Conservation (phyloP, 1,284 basidiomycete species). For the Mycosarcoma maydis region DNA sequence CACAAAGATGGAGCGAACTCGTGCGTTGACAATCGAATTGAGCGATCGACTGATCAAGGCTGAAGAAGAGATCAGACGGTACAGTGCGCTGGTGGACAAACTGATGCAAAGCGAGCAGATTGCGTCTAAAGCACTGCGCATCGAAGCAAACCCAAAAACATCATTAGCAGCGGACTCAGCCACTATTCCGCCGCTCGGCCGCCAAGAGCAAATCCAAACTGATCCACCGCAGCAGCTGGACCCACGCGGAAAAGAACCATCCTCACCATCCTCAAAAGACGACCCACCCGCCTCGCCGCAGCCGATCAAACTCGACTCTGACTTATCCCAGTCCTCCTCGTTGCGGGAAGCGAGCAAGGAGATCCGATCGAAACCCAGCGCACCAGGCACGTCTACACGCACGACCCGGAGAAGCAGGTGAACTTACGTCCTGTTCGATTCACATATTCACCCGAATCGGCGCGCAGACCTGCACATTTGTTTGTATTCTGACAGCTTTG, state of each 20-base stretch:
- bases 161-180: slow-evolving; percentile 2
- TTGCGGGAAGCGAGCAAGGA: background rate
- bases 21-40: slow-evolving; percentile 37
- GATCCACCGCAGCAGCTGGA: background rate
- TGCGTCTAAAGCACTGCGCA: background rate
- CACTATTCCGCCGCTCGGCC: background rate
- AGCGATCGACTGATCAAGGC: slow-evolving; percentile 38
- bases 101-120: slow-evolving; percentile 1
- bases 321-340: background rate
- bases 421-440: slow-evolving; percentile 5
- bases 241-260: background rate
- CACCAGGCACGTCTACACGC: background rate
- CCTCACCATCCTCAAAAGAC: background rate
- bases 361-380: background rate
- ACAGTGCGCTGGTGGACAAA: slow-evolving; percentile 13
- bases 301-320: slow-evolving; percentile 1
- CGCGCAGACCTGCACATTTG: too few relatives aligned
- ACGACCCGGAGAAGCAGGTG: background rate
- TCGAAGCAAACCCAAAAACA: too few relatives aligned
- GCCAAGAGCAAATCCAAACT: slow-evolving; percentile 6
- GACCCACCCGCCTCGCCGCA: background rate
- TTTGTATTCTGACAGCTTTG: too few relatives aligned
- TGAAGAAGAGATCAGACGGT: slow-evolving; percentile 27
- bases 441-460: too few relatives aligned
- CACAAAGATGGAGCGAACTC: slow-evolving; percentile 33